Percentiles rank a stretch among this genome's conserved stretches.
These are phyloP conservation scores for Dactylorhiza incarnata DNA, from an alignment of 106 monocot species.

Conservation along the genomic window DNA sequence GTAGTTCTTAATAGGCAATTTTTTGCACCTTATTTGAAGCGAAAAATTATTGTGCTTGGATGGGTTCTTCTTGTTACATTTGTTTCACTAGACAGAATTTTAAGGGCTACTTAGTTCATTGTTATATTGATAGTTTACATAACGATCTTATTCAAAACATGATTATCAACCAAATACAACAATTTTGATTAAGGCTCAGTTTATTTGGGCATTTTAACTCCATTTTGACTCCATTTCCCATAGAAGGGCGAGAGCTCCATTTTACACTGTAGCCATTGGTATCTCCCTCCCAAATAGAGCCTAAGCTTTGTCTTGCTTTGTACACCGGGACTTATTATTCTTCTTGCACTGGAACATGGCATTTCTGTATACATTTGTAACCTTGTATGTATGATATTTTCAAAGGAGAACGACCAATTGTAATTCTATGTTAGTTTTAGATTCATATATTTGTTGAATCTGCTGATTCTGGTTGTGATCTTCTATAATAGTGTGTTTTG, in stretches of 20 bases:
- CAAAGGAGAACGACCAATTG: neutral
- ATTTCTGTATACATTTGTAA: neutral
- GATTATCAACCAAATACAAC: neutral
- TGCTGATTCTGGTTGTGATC: constrained; percentile 12
- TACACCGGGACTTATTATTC: neutral
- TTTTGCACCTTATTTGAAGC: neutral
- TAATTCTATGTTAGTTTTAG: constrained; percentile 1
- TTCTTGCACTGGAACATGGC: too few relatives aligned
- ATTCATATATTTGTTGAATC: neutral
- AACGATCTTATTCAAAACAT: neutral
- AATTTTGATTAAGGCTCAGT: neutral
- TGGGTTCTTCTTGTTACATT: neutral
- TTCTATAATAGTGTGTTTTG: constrained; percentile 3
- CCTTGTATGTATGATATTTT: neutral
- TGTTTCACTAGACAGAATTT: neutral
- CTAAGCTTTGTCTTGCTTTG: too few relatives aligned
- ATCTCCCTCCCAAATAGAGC: too few relatives aligned
- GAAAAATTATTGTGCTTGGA: neutral
- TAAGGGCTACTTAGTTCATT: neutral
- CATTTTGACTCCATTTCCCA: neutral
- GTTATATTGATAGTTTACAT: neutral
- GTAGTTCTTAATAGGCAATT: neutral
- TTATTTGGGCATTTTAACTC: neutral
- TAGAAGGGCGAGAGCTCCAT: too few relatives aligned
- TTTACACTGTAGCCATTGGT: too few relatives aligned